Conservation (phyloP, 305 asterid species). For the Solanum aculeatissimum region DNA sequence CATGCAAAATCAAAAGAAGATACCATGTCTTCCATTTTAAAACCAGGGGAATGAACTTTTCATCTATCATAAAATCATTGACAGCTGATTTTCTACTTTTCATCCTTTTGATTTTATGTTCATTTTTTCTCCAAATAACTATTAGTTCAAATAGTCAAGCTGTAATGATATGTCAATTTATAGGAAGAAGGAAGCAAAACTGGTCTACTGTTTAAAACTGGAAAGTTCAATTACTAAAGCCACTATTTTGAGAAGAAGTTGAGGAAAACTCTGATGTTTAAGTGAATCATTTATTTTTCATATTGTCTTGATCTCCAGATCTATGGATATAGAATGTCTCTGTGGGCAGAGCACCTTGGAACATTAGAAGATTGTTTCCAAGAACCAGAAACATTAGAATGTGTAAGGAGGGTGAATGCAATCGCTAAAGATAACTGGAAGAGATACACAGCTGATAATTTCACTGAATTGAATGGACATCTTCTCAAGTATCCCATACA, state of each 20-base stretch:
- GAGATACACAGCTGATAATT: slow-evolving; percentile 31
- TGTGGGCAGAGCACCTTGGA: slow-evolving; percentile 92
- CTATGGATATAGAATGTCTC: slow-evolving; percentile 77
- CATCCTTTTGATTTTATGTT: neutral
- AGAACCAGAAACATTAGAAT: slow-evolving; percentile 47
- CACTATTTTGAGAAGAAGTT: neutral
- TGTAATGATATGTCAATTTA: neutral
- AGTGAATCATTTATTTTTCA: neutral
- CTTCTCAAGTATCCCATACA: slow-evolving; percentile 71
- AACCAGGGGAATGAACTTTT: neutral
- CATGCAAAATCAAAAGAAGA: neutral
- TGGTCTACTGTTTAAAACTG: neutral
- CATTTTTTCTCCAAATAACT: neutral
- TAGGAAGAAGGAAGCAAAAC: neutral
- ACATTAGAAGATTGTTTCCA: slow-evolving; percentile 32
- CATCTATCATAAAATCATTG: neutral
- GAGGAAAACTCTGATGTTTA: neutral
- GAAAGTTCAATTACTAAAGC: neutral
- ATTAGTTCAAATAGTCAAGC: neutral
- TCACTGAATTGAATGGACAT: slow-evolving; percentile 51
- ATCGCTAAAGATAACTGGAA: slow-evolving; percentile 67
- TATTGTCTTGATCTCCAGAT: slow-evolving; percentile 25
- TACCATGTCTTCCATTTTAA: neutral
- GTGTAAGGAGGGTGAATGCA: slow-evolving; percentile 59
- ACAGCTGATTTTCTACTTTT: neutral